Base-by-base conservation (phyloP, 345 rosid species). In the Eucalyptus curtisii region DNA sequence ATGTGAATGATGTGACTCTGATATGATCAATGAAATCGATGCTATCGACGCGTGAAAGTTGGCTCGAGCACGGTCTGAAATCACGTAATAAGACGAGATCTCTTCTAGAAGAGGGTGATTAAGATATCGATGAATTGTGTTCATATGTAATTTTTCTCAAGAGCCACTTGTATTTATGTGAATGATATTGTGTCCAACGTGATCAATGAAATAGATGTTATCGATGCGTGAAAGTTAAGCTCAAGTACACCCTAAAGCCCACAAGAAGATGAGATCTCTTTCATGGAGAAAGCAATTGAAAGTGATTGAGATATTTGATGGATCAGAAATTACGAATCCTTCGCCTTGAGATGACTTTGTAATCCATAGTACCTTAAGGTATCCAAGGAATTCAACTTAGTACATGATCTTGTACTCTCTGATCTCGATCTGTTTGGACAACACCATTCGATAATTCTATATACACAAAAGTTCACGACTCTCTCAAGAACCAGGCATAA, bases 361-460 rank as follows among this genome's bases (percentile, higher is more conserved):
- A 52, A 52, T 52, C 57, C 57, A 8, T 30, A 61, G 71, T 30
- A 30, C 17, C 10, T n/a, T 14, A 64, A 7, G 76, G 37, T 64
- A 64, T 64, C 37, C 8, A n/a, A 31, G 10, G 19, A 7, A n/a
- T 61, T 61, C 71, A 13, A 61, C 33, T 30, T 7, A 30, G 7
- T 30, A 61, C 17, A 3, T 13, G 33, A 61, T 68, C 25, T 68
- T 16, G 13, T 33, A 68, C 44, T 30, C 3, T 10, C 13, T 2
- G 0, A 20, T 5, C 8, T 20, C 1, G 8, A 33, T 37, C 0
- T 3, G 0, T 37, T 71, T 3, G 45, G 7, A 71, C 14, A 19
- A 71, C 4, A 33, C 14, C 3, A 5, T 2, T 6, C 13, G 2
- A 37, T 37, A 20, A 71, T 37, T 71, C 2, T 37, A 71, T 0